Base-by-base conservation (phyloP, 768 basidiomycete genomes). In the Phylloporus rhodoxanthus region DNA sequence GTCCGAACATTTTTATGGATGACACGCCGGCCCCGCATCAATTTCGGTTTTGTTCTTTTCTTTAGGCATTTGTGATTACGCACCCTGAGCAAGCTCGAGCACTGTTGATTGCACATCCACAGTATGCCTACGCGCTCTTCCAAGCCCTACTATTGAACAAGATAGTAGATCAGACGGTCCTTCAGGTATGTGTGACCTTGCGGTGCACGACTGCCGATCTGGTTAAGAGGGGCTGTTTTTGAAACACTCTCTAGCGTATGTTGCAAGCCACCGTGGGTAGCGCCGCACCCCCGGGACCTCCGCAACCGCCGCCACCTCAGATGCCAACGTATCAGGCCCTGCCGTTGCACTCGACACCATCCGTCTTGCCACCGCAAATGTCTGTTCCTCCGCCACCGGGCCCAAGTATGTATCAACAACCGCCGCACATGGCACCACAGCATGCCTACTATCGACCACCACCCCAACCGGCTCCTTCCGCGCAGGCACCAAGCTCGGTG, bases 121-220 rank as follows among this genome's bases (percentile, higher is more conserved):
- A 98, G 69, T 78, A 96, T 5, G 87, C 92, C 2, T 98, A 97
- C 66, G 96, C 96, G 4, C 76, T 98, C 13, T 96, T 98, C 75
- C 94, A 97, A 70, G 87, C 91, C 0, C 78, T 99, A 55, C 72
- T 98, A 8, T 71, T 97, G 42, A 91, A 94, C 77, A 90, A 93
- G 60, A 90, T 98, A 15, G 89, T 98, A 34, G 93, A 97, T 56
- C 79, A 88, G 3, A 79, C 81, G 5, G 82, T 96, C 42, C 74
- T 99, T 3, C 81, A 89, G 85, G 90, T 56, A 75, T 30, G 54
- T 50, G n/a, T 26, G 47, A 39, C 32, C n/a, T 23, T 17, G 7
- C 52, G 60, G 55, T 50, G 32, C 45, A 36, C 15, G 21, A 23
- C 32, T 17, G 17, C 51, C 50, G 51, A 43, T 38, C 43, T 34